phyloP scores from a whole-genome alignment of 257 asterid genomes.

The Solanum tarijense region DNA sequence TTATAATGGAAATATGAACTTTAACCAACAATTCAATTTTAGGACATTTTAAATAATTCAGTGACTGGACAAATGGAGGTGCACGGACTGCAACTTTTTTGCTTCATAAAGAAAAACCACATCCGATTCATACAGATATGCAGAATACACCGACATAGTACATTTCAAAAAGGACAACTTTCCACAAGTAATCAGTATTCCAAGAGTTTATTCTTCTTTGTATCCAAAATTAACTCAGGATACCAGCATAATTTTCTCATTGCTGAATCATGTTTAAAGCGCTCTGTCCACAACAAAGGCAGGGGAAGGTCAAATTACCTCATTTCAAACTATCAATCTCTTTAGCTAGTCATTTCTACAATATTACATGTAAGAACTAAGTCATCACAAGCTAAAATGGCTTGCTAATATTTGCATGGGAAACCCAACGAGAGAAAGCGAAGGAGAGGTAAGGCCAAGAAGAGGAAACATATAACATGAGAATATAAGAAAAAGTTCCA shows the following conservation, averaged over 20 bases:
- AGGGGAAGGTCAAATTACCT: not conserved
- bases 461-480: not conserved
- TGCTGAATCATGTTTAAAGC: not conserved
- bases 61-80: not conserved
- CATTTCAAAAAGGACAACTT: not conserved
- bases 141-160: not conserved
- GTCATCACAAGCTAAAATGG: not conserved
- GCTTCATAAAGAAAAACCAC: not conserved
- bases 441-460: not conserved
- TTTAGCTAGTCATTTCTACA: not conserved
- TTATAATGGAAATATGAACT: not conserved
- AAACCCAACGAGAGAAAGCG: not conserved
- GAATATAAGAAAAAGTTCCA: not conserved
- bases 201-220: not conserved
- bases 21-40: not conserved
- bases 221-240: not conserved
- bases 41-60: not conserved
- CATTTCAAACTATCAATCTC: not conserved
- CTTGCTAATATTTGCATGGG: not conserved
- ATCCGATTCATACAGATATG: not conserved
- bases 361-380: not conserved
- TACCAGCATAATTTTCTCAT: not conserved
- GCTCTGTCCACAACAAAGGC: not conserved
- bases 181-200: not conserved
- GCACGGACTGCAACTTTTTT: not conserved